phyloP scores from a whole-genome alignment of 2,329 filamentous ascomycete species.

The Fusarium tricinctum region DNA sequence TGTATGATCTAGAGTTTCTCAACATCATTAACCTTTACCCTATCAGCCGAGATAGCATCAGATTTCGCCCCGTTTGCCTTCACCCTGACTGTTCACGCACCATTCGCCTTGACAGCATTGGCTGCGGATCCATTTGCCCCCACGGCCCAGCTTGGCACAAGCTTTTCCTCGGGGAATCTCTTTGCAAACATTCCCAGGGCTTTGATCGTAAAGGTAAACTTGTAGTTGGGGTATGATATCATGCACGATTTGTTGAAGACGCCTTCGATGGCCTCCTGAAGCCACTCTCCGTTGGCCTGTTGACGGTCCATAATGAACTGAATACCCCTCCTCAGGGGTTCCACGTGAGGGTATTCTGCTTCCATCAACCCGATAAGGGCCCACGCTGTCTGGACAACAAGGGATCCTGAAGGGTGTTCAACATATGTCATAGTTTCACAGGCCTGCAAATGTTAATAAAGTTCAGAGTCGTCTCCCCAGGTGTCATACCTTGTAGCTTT shows the following conservation, averaged over 20 bases:
- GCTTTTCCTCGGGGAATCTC: conserved; percentile 75
- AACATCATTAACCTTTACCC: not conserved
- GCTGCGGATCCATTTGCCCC: conserved; percentile 9
- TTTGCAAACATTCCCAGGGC: conserved; percentile 90
- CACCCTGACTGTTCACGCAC: not conserved
- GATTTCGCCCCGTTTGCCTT: conserved; percentile 1
- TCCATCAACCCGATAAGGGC: conserved; percentile 85
- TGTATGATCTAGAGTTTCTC: not conserved
- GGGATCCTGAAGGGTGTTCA: conserved; percentile 80
- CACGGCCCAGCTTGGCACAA: conserved; percentile 53
- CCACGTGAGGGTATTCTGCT: conserved; percentile 82
- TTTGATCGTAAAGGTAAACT: conserved; percentile 95
- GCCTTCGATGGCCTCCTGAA: conserved; percentile 95
- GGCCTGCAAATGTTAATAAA: conserved; percentile 61
- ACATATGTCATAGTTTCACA: conserved; percentile 83
- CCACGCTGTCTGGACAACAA: conserved; percentile 97
- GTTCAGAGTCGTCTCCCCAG: not conserved
- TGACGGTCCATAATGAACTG: conserved; percentile 88
- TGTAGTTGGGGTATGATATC: conserved; percentile 99
- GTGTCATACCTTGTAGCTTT: conserved; percentile 80
- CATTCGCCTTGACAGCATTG: not conserved
- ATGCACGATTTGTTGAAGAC: conserved; percentile 99
- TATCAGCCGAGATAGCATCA: not conserved
- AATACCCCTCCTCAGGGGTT: conserved; percentile 79
- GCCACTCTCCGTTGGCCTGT: conserved; percentile 91